Percentiles rank a stretch among this genome's conserved stretches.
Conservation (phyloP, 139 green algal genomes). For the Pleodorina starrii region DNA sequence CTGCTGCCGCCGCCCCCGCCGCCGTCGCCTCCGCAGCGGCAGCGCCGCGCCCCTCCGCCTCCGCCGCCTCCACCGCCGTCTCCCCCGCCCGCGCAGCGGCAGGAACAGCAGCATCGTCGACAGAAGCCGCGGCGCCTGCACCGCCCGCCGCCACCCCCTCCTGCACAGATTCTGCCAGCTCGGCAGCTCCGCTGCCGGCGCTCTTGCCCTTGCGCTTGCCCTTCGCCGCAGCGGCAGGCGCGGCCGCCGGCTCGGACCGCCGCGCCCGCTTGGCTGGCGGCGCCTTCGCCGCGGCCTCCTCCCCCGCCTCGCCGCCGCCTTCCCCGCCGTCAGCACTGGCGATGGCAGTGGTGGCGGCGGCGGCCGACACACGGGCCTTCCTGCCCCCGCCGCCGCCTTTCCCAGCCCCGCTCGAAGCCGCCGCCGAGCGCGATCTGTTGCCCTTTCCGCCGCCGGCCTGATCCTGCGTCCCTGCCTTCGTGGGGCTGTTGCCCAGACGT, state of each 20-base stretch:
- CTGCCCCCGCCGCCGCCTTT: background rate
- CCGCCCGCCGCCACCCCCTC: background rate
- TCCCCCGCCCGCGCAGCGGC: no score
- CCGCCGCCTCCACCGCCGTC: background rate
- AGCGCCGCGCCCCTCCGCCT: background rate
- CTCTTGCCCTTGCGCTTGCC: background rate
- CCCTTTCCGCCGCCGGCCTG: background rate
- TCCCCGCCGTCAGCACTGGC: background rate
- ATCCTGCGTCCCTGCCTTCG: background rate
- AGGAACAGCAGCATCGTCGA: no score
- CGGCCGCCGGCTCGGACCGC: background rate
- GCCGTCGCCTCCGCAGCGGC: background rate
- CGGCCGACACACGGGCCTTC: background rate
- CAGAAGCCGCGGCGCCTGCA: background rate
- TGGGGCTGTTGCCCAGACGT: background rate
- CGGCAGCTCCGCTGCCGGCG: background rate
- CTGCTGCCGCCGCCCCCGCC: background rate
- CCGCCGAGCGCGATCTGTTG: background rate
- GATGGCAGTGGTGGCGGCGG: background rate
- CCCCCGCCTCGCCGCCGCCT: background rate
- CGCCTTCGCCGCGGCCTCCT: background rate
- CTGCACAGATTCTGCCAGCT: background rate
- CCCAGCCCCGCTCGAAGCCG: background rate
- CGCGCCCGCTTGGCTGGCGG: background rate
- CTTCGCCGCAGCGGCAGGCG: no score